Conservation (phyloP, 192 early-diverging fungal species). For the Obelidium mucronatum region DNA sequence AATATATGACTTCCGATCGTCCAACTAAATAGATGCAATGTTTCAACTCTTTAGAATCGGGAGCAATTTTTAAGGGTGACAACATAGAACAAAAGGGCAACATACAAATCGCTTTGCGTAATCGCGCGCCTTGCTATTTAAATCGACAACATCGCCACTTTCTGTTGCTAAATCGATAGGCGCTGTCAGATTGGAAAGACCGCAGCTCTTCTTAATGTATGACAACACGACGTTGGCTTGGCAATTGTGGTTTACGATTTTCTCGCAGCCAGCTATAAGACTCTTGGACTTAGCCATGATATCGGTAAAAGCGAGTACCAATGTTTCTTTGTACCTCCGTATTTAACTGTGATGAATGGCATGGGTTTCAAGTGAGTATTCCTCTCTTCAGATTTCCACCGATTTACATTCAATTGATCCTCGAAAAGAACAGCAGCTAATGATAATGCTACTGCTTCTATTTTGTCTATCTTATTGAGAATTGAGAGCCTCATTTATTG, state of each 20-base stretch:
- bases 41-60: no score
- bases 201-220: constrained; percentile 53
- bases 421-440: not conserved
- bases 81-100: no score
- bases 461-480: no score
- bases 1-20: constrained; percentile 64
- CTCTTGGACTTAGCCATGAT: no score
- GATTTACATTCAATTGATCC: not conserved
- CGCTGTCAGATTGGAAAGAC: constrained; percentile 38
- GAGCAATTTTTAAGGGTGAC: no score
- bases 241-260: constrained; percentile 56
- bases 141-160: constrained; percentile 60
- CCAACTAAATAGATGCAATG: no score
- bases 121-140: constrained; percentile 55
- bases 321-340: constrained; percentile 39
- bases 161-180: constrained; percentile 60
- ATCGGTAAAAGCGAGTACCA: no score
- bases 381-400: not conserved
- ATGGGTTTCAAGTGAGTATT: not conserved
- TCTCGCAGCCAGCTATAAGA: constrained; percentile 52
- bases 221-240: constrained; percentile 52
- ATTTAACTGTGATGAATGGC: constrained; percentile 51
- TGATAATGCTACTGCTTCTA: no score
- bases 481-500: no score
- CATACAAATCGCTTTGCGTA: constrained; percentile 59